A percentile compares a stretch with the other conserved stretches of the same genome.
Evolutionary conservation across 768 basidiomycete genomes (phyloP).

Genomic region (Suillus weaverae): DNA sequence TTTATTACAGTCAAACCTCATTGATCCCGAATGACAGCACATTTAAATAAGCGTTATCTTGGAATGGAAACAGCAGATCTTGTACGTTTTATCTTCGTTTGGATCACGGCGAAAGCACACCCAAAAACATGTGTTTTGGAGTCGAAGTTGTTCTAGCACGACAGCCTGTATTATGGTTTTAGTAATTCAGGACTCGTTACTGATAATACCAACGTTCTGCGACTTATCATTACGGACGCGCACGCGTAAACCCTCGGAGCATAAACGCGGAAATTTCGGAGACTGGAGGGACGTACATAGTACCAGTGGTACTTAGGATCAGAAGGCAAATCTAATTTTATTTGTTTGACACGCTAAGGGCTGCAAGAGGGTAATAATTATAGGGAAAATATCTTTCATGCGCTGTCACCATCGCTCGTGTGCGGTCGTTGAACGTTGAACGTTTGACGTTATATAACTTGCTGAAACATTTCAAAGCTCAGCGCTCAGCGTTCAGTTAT

Average conservation of each 20-base stretch:
- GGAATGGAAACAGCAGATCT: background rate
- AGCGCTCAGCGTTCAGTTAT: background rate
- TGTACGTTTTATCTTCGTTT: conserved; percentile 1
- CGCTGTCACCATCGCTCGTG: background rate
- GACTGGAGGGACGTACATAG: background rate
- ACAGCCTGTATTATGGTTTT: background rate
- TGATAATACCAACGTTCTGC: background rate
- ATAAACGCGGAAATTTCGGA: background rate
- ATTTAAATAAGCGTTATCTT: conserved; percentile 1
- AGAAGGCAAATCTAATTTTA: background rate
- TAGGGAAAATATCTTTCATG: background rate
- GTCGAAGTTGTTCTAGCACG: background rate
- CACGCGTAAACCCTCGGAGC: conserved; percentile 1
- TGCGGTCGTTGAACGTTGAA: background rate
- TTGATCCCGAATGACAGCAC: conserved; percentile 3
- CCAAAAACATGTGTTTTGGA: conserved; percentile 3
- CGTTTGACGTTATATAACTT: background rate
- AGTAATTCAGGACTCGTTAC: background rate
- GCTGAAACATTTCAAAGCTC: background rate
- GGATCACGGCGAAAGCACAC: background rate
- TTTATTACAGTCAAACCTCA: background rate
- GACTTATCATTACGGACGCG: background rate
- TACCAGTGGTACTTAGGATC: background rate
- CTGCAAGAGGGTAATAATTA: background rate
- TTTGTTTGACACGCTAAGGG: background rate